A percentile compares a stretch with the other conserved stretches of the same genome.
Evolutionary conservation across 202 grass and related monocot species (phyloP).

Genomic region (Miscanthus sacchariflorus): DNA sequence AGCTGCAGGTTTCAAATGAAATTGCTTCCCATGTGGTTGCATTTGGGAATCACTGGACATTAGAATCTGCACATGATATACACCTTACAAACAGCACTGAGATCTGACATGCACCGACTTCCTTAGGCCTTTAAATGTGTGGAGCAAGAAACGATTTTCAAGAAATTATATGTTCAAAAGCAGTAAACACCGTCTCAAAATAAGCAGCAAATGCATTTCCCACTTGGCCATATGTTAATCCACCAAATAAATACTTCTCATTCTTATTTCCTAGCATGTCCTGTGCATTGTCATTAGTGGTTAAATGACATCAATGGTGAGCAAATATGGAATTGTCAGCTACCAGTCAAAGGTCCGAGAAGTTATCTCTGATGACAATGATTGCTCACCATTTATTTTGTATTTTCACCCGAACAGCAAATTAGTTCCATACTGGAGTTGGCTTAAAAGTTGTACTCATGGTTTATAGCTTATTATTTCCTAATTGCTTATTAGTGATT

Average conservation of each 20-base stretch:
- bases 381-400: not conserved
- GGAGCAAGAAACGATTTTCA: not conserved
- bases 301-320: not conserved
- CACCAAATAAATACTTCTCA: not conserved
- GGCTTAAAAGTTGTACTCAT: conserved; percentile 5
- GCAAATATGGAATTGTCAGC: not conserved
- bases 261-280: conserved; percentile 21
- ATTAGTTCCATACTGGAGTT: conserved; percentile 15
- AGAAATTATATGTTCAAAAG: not conserved
- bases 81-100: not conserved
- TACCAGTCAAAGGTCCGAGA: conserved; percentile 24
- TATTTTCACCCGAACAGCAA: conserved; percentile 6
- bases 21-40: not conserved
- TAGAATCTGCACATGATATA: not conserved
- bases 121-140: conserved; percentile 1
- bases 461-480: conserved; percentile 37
- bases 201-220: not conserved
- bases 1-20: not conserved
- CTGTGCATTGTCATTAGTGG: too few relatives aligned
- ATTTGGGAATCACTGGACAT: not conserved
- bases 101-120: not conserved
- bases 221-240: conserved; percentile 8
- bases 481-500: conserved; percentile 32
- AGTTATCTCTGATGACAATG: conserved; percentile 37
- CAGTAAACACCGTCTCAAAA: not conserved